A percentile compares a stretch with the other conserved stretches of the same genome.
phyloP scores from a whole-genome alignment of 2,329 filamentous ascomycete genomes.

The Aspergillus jensenii region DNA sequence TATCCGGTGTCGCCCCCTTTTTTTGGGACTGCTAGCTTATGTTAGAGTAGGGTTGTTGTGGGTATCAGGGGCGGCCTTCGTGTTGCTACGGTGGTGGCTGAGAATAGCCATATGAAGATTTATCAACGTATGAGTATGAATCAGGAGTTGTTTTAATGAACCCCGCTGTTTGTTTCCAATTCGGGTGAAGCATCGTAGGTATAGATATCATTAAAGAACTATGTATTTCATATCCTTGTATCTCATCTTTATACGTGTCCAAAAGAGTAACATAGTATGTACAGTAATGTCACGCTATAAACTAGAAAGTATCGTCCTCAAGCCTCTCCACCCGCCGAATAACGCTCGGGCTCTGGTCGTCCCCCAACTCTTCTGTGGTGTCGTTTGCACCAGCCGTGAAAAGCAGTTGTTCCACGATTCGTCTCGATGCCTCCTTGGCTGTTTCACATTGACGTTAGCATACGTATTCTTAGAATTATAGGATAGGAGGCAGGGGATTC shows the following conservation, averaged over 20 bases:
- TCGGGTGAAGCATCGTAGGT: background rate
- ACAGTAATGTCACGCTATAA: background rate
- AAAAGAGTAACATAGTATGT: background rate
- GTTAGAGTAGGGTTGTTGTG: background rate
- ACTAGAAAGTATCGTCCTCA: constrained; percentile 50
- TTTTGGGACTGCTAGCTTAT: constrained; percentile 2
- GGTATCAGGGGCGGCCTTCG: background rate
- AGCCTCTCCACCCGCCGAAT: constrained; percentile 41
- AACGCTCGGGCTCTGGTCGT: constrained; percentile 46
- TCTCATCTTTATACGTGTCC: background rate
- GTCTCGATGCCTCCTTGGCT: constrained; percentile 52
- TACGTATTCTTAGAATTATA: background rate
- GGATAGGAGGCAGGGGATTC: constrained; percentile 12
- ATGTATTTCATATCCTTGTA: background rate
- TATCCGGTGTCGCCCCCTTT: background rate
- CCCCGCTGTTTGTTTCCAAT: background rate
- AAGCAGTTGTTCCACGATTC: constrained; percentile 50
- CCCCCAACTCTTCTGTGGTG: constrained; percentile 36
- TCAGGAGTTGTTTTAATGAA: background rate
- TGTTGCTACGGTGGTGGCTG: background rate
- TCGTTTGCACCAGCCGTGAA: constrained; percentile 46
- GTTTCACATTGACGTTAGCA: background rate
- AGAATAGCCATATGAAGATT: too few species aligned
- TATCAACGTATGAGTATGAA: background rate
- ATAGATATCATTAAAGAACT: background rate